Base-by-base conservation (phyloP, 352 stramenopile genomes). In the Elongisporangium anandrum region DNA sequence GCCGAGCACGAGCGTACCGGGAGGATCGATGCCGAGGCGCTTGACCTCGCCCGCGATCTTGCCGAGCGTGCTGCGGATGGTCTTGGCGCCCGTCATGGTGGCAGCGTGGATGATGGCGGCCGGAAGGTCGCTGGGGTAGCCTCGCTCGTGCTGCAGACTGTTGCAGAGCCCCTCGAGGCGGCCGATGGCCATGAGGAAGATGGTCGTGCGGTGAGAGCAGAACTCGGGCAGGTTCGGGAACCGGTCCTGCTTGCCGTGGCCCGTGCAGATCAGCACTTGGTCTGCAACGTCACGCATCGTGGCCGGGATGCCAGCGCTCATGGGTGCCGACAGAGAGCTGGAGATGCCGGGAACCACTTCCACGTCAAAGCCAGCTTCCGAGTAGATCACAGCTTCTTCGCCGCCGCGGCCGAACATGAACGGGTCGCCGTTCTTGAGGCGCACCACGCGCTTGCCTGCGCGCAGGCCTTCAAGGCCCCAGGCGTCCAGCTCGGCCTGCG, bases 161-260 rank as follows among this genome's bases (percentile, higher is more conserved):
- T 81, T 57, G 60, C 81, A 96, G 9, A 99, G 79, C 49, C 93
- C 76, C 41, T 94, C 67, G 29, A 99, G 75, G 51, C 97, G 79
- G 50, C 95, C 95, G 59, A 99, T 97, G 17, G 94, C 94, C 97
- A 99, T 99, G 61, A 99, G 80, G 78, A 99, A 98, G 21, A 99
- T 94, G 8, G 97, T 91, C 21, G 97, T 99, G 65, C 97, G 92
- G 73, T 98, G 88, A 57, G 87, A 76, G 71, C 98, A 96, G 74
- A 98, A 99, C 66, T 92, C 80, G 56, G 96, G 96, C 23, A 99
- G 79, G 69, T 98, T 94, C 5, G 90, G 89, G 56, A 83, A 89
- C 8, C 86, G 88, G 59, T 95, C 89, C 55, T 97, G 83, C 61
- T 95, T 88, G 61, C 95, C 96, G 70, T 98, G 97, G 34, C 95